Base-by-base conservation (phyloP, 305 asterid genomes). In the Fraxinus floribunda region DNA sequence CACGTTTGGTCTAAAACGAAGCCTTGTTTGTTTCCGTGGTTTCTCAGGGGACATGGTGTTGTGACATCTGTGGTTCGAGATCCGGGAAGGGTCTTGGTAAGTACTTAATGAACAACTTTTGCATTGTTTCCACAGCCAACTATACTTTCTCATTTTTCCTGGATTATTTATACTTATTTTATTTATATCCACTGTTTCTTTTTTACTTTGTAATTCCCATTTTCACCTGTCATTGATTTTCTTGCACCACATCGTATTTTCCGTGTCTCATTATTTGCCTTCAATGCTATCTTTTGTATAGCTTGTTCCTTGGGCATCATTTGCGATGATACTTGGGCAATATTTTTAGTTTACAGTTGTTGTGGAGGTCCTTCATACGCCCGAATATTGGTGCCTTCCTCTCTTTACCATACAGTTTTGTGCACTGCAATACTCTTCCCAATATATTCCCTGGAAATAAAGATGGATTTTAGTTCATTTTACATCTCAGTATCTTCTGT, bases 61-160 rank as follows among this genome's bases (percentile, higher is more conserved):
- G 97, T 82, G 88, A 88, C 44, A 77, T 92, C 32, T 93, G 96
- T 80, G 87, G 93, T 76, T 80, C 88, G 3, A 87, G 83, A 86
- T 86, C 94, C 3, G 91, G 91, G 64, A 91, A 86, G 84, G 94
- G 93, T 80, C 86, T 91, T 16, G 97, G 97, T 93, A 86, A 88
- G 91, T 82, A 82, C 84, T 34, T 16, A 8, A 75, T 77, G 26
- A 38, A 38, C 80, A 46, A 68, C 29, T 74, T 73, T 13, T 78
- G 5, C 55, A 46, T 18, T 68, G 39, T 22, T 18, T 55, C 39
- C 84, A 80, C 55, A 68, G 22, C 49, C 57, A 55, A 76, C 29
- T 76, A 15, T 49, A 60, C 35, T 57, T 75, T 71, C 76, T 66
- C 57, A 5, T 62, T 41, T 46, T 74, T 39, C 78, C 76, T 11